Evolutionary conservation across 352 stramenopile genomes (phyloP), one percentile per base, ranked within the genome.

Genomic region (Globisporangium polare): DNA sequence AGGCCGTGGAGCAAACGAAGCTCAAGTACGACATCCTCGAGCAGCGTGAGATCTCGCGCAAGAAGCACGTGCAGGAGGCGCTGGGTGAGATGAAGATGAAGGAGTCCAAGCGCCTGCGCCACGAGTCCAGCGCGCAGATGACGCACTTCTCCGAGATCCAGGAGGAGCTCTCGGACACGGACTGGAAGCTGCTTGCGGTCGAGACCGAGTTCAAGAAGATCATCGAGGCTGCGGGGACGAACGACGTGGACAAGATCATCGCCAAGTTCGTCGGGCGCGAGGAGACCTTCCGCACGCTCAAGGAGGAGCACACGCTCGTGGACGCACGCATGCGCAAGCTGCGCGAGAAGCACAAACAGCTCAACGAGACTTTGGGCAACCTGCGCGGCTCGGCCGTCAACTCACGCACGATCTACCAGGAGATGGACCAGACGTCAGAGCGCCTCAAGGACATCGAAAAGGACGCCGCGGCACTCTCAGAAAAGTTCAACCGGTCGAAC

Each of bases 381-480:
- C 64, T 92, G 58, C 81, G 84, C 26, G 75, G 79, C 29, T 79
- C 81, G 10, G 83, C 84, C 22, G 79, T 88, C 61, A 93, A 91
- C 58, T 85, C 84, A n/a, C 84, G 82, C 41, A 90, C 80, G 17
- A 87, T 90, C 47, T 93, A 93, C 67, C 84, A 93, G 51, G 84
- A 91, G 54, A 91, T 93, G 84, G 84, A 93, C 60, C 75, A 90
- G 35, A 91, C 84, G 3, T 83, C 80, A 6, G 84, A 93, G 55
- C 75, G 81, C 0, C 73, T 93, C n/a, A 93, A 93, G 29, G 84
- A 93, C 27, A 90, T 89, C 41, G 84, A 92, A 50, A 93, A 93
- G 53, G 83, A 91, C 47, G 84, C 82, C 12, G 76, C 80, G 24
- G 31, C 79, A 29, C 63, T 93, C 12, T 75, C 81, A 0, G 80